Conservation (phyloP, 2,329 filamentous ascomycete species). For the Colletotrichum nymphaeae region DNA sequence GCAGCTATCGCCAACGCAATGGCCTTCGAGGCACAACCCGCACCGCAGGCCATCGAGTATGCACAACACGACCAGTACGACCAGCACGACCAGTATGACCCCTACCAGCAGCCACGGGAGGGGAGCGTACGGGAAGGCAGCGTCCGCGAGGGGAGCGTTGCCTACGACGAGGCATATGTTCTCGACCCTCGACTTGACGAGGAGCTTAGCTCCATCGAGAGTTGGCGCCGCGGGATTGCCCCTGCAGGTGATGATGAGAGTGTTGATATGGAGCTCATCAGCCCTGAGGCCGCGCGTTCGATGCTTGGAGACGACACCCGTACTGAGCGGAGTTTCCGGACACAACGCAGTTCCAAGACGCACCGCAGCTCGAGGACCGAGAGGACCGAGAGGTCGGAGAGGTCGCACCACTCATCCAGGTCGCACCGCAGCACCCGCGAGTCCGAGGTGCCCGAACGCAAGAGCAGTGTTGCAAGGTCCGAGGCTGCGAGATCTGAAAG, state of each 20-base stretch:
- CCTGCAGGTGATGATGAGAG: slow-evolving; percentile 58
- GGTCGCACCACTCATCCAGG: slow-evolving; percentile 43
- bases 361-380: slow-evolving; percentile 41
- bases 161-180: slow-evolving; percentile 67
- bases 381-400: slow-evolving; percentile 44
- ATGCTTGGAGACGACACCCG: slow-evolving; percentile 56
- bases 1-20: slow-evolving; percentile 39
- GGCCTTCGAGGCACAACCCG: slow-evolving; percentile 41
- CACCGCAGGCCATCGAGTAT: slow-evolving; percentile 29
- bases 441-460: slow-evolving; percentile 37
- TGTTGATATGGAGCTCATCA: slow-evolving; percentile 68
- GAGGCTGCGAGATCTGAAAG: slow-evolving; percentile 37
- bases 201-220: slow-evolving; percentile 68
- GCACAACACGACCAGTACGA: slow-evolving; percentile 24
- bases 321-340: slow-evolving; percentile 48
- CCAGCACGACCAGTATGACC: slow-evolving; percentile 25
- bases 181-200: slow-evolving; percentile 55
- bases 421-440: slow-evolving; percentile 42
- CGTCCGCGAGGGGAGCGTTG: slow-evolving; percentile 34
- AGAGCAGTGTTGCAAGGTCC: slow-evolving; percentile 37
- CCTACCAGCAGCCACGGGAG: slow-evolving; percentile 23
- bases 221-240: slow-evolving; percentile 68
- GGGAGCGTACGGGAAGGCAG: background rate
- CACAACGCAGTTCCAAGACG: slow-evolving; percentile 40
- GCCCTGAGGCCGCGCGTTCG: slow-evolving; percentile 63